Percentiles rank a stretch among this genome's conserved stretches.
Evolutionary conservation across 2,329 filamentous ascomycete genomes (phyloP).

Genomic region (Talaromyces islandicus): DNA sequence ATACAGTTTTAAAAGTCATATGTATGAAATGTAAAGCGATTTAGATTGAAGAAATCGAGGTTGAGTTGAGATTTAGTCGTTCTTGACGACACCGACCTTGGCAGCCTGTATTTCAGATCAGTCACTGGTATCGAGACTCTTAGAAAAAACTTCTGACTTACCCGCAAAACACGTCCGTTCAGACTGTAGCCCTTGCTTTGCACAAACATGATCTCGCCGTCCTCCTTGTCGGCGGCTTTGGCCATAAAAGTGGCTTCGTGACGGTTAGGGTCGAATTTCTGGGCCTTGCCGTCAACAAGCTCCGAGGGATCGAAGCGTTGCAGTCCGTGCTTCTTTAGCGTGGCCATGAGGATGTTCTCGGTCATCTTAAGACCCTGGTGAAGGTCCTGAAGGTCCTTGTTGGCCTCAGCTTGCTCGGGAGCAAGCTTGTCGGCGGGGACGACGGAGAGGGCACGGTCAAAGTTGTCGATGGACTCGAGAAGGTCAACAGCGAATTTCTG

Average conservation of each 20-base stretch:
- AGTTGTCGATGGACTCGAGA: constrained; percentile 91
- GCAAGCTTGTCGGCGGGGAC: constrained; percentile 70
- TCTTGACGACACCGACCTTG: constrained; percentile 95
- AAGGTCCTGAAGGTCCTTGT: constrained; percentile 71
- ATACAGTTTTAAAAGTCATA: constrained; percentile 4
- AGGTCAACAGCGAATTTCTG: constrained; percentile 92
- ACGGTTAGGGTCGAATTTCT: constrained; percentile 93
- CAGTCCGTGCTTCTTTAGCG: constrained; percentile 88
- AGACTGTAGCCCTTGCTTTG: constrained; percentile 95
- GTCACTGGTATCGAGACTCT: background rate
- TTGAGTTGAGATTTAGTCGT: constrained; percentile 39
- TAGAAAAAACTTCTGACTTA: no score
- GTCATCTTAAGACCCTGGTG: constrained; percentile 95
- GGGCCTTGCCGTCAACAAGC: constrained; percentile 48
- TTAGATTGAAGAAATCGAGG: background rate
- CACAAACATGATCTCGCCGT: constrained; percentile 83
- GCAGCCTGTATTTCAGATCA: constrained; percentile 51
- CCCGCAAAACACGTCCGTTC: constrained; percentile 79
- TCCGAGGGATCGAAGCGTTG: constrained; percentile 73
- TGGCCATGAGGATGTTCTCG: constrained; percentile 77
- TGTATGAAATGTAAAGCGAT: background rate
- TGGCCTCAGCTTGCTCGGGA: constrained; percentile 46
- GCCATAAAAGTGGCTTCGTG: constrained; percentile 97
- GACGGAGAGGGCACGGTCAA: constrained; percentile 81
- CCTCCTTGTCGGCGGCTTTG: constrained; percentile 77